phyloP scores from a whole-genome alignment of 495 filamentous ascomycete species.

The Neurospora pannonica region DNA sequence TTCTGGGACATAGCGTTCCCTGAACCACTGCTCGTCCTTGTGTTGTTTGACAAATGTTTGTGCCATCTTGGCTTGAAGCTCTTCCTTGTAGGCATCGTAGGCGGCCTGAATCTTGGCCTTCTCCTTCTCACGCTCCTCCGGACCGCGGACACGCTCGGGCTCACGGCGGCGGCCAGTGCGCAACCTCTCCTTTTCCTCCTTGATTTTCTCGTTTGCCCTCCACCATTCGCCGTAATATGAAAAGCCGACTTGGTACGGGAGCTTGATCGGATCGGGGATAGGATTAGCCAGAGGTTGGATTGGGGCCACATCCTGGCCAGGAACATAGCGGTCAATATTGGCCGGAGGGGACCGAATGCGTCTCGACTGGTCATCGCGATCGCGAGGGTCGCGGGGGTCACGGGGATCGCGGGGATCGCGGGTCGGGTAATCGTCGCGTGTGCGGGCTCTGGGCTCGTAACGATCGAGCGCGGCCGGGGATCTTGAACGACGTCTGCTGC shows the following conservation, averaged over 20 bases:
- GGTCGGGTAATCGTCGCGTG: conserved; percentile 56
- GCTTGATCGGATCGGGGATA: conserved; percentile 67
- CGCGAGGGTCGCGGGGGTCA: conserved; percentile 37
- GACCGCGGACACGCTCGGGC: conserved; percentile 59
- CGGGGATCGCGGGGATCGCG: background rate
- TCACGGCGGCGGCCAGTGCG: conserved; percentile 66
- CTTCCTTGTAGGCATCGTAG: conserved; percentile 91
- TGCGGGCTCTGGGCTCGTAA: conserved; percentile 57
- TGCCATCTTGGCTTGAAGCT: conserved; percentile 85
- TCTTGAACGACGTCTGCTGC: conserved; percentile 53
- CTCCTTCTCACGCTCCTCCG: conserved; percentile 83
- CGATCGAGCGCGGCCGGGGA: conserved; percentile 64
- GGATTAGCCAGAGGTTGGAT: conserved; percentile 59
- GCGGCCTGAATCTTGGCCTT: conserved; percentile 82
- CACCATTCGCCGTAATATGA: conserved; percentile 98
- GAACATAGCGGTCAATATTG: conserved; percentile 93
- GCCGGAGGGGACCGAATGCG: conserved; percentile 52
- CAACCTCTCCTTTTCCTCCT: conserved; percentile 74
- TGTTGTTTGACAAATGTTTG: conserved; percentile 80
- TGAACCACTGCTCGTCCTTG: conserved; percentile 95
- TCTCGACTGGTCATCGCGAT: conserved; percentile 40
- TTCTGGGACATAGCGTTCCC: conserved; percentile 83
- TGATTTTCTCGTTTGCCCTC: conserved; percentile 73
- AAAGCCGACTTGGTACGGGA: conserved; percentile 92
- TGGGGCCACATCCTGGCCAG: conserved; percentile 58